phyloP scores from a whole-genome alignment of 2,329 filamentous ascomycete species.

The Diaporthe batatas region DNA sequence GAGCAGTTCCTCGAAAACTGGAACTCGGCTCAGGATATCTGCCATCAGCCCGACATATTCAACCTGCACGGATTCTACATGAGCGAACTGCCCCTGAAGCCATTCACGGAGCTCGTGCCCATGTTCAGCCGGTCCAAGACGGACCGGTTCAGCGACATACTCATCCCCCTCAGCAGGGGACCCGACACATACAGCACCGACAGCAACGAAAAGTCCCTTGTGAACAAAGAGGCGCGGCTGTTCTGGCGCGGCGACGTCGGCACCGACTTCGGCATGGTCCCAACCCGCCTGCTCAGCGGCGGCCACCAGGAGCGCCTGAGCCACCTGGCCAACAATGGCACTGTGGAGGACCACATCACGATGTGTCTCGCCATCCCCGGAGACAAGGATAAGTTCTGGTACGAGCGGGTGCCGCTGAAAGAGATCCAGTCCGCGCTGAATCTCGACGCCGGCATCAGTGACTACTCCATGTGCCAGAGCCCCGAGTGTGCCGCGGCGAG shows the following conservation, averaged over 20 bases:
- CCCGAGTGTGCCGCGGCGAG: slow-evolving; percentile 62
- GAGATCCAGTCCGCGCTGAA: slow-evolving; percentile 67
- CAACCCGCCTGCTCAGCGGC: slow-evolving; percentile 70
- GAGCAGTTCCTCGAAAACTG: slow-evolving; percentile 77
- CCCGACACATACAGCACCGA: slow-evolving; percentile 56
- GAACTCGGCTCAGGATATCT: slow-evolving; percentile 74
- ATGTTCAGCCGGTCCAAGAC: slow-evolving; percentile 83
- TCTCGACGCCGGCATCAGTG: slow-evolving; percentile 71
- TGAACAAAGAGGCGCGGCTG: slow-evolving; percentile 72
- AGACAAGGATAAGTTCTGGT: slow-evolving; percentile 61
- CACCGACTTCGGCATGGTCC: slow-evolving; percentile 60
- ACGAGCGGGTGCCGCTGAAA: slow-evolving; percentile 65
- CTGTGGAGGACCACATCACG: slow-evolving; percentile 60
- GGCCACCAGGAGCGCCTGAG: slow-evolving; percentile 78
- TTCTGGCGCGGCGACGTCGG: slow-evolving; percentile 82
- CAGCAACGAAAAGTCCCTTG: slow-evolving; percentile 66
- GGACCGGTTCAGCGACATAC: slow-evolving; percentile 79
- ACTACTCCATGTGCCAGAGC: slow-evolving; percentile 68
- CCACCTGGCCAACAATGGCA: slow-evolving; percentile 75
- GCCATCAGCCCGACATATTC: slow-evolving; percentile 82
- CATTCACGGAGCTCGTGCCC: slow-evolving; percentile 75
- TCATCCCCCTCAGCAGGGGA: slow-evolving; percentile 72
- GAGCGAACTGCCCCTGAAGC: slow-evolving; percentile 71
- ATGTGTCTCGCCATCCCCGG: slow-evolving; percentile 67
- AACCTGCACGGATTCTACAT: slow-evolving; percentile 81